A percentile compares a stretch with the other conserved stretches of the same genome.
These are phyloP conservation scores for Talaromyces borbonicus DNA, from an alignment of 495 filamentous ascomycete species.

Conservation along the genomic window DNA sequence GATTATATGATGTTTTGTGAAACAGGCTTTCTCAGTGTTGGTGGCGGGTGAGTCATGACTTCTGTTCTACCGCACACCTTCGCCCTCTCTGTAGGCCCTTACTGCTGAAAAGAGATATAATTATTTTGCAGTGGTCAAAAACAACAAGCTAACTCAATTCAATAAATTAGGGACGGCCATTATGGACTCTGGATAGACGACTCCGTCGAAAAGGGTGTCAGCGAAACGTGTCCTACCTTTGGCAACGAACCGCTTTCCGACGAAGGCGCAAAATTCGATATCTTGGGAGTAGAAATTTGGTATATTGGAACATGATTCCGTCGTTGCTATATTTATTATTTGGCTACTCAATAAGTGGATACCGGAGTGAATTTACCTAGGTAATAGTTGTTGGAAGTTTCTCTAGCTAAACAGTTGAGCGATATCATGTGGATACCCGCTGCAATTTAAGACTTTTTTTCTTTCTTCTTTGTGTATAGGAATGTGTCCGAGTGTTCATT, in stretches of 20 bases:
- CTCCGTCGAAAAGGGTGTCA: constrained; percentile 76
- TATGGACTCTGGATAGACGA: constrained; percentile 93
- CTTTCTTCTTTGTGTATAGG: too few relatives aligned
- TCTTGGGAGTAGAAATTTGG: constrained; percentile 90
- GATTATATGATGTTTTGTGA: constrained; percentile 96
- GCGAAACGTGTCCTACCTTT: constrained; percentile 75
- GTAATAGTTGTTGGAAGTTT: too few relatives aligned
- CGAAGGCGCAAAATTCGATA: constrained; percentile 84
- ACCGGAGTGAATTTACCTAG: not conserved
- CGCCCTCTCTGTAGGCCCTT: constrained; percentile 3
- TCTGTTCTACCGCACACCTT: too few relatives aligned
- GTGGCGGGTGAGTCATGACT: constrained; percentile 67
- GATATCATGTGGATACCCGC: too few relatives aligned
- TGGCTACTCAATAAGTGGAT: not conserved
- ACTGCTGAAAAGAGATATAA: not conserved
- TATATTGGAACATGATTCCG: constrained; percentile 45
- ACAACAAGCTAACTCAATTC: too few relatives aligned
- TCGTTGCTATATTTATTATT: not conserved
- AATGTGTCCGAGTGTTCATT: too few relatives aligned
- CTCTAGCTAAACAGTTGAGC: too few relatives aligned
- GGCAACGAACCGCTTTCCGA: constrained; percentile 94
- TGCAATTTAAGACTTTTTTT: too few relatives aligned
- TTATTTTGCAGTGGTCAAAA: too few relatives aligned
- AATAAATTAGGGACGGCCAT: constrained; percentile 74
- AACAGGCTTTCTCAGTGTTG: constrained; percentile 70